Conservation (phyloP, 2,329 filamentous ascomycete genomes). For the Sporothrix pallida region DNA sequence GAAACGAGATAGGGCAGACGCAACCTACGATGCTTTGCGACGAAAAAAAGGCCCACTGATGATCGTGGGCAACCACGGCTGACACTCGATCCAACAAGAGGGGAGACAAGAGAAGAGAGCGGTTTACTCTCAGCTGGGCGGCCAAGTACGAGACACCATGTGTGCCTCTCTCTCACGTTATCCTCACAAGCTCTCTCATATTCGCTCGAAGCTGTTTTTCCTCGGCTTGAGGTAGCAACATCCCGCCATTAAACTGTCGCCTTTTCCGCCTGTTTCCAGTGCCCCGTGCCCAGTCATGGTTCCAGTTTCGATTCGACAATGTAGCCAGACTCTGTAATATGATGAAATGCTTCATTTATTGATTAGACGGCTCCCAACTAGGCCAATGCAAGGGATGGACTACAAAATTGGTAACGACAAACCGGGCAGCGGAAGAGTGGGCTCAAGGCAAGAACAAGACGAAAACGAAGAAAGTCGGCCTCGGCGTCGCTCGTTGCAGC, state of each 20-base stretch:
- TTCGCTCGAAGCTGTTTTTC: not conserved
- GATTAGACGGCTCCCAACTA: not conserved
- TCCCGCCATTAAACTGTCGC: not conserved
- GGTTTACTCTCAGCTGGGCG: not conserved
- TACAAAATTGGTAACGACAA: constrained; percentile 11
- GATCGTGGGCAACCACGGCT: not conserved
- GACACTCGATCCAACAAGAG: not conserved
- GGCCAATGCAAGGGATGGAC: constrained; percentile 21
- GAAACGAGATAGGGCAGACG: constrained; percentile 5
- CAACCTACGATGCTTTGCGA: not conserved
- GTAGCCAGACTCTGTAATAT: not conserved
- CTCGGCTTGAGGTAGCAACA: not conserved
- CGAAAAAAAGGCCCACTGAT: not conserved
- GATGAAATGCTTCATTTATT: not conserved
- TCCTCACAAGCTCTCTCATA: not conserved
- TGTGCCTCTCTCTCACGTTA: not conserved
- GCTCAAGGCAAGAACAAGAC: not conserved
- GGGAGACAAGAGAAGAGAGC: not conserved
- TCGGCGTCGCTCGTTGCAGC: constrained; percentile 1
- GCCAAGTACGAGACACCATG: not conserved
- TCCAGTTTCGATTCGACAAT: not conserved
- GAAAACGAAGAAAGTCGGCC: not conserved
- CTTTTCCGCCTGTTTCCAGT: not conserved
- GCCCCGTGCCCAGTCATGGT: too few relatives aligned
- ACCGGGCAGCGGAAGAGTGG: not conserved